Base-by-base conservation (phyloP, 139 green algal species). In the Desmodesmus armatus region DNA sequence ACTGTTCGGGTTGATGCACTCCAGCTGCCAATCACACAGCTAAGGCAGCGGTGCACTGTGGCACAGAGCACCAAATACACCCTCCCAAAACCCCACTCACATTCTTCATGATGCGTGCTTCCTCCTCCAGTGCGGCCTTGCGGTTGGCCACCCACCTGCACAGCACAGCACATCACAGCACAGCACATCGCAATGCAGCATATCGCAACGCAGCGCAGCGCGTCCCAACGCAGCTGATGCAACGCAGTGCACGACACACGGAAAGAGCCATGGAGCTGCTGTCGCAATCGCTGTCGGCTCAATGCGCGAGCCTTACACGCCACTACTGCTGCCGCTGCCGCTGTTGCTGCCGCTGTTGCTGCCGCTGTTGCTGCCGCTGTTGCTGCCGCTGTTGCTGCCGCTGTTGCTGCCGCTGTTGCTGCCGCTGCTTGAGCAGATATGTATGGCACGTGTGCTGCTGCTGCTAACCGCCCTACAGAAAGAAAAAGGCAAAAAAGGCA, bases 61-160 rank as follows among this genome's bases (percentile, higher is more conserved):
- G 25, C 6, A 37, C 70, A 69, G 15, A 58, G 40, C 31, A 9
- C 31, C 37, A 55, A 23, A 17, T 43, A 9, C 37, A 17, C 15
- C 67, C 72, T 7, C 9, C 60, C 0, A 37, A 23, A 69, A 40
- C 63, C 0, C 19, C 39, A 85, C 93, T 88, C 84, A 95, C 92
- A 76, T 94, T 70, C 83, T 95, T 95, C 93, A 96, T 95, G n/a
- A 96, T 86, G 41, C 87, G 80, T 0, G 88, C 89, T 88, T 96
- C 92, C 84, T 90, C 83, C 60, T 89, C 85, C 2, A 84, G 47
- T 67, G 90, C 88, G 31, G 84, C 73, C 19, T 77, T 27, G n/a
- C 85, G 74, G n/a, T 87, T 77, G 23, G 91, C 88, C 21, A 95
- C 80, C 53, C 89, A 96, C 84, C 93, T 95, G 85, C 85, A 70